Base-by-base conservation (phyloP, 2,329 filamentous ascomycete species). In the Dothideomycetidae sp. region DNA sequence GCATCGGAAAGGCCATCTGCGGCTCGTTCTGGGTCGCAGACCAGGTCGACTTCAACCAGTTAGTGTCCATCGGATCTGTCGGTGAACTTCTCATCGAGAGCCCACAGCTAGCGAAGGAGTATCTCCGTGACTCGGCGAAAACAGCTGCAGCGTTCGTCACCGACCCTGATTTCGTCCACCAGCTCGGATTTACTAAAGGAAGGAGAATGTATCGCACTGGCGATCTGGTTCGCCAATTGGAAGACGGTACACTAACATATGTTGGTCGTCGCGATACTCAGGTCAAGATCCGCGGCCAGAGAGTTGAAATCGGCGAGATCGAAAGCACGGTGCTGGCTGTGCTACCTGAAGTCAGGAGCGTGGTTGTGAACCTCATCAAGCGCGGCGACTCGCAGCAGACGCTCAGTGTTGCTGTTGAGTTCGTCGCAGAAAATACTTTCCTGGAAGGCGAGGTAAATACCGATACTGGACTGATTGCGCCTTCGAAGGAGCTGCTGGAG, bases 231-330 rank as follows among this genome's bases (percentile, higher is more conserved):
- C 67, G 81, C 12, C 70, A 90, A 60, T 68, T 90, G 5, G 63
- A 75, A 0, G 78, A 88, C 50, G 78, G 79, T 0, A 78, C 75
- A 0, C 62, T 92, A 5, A 56, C 78, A 3, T 80, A 85, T 26
- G 56, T 72, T 5, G 79, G 80, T 11, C 70, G 81, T 14, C 75
- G 74, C 16, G 86, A 94, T 53, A 71, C 77, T 44, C 86, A 94
- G 54, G 81, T 93, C 61, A 96, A 94, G 64, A 85, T 94, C 44
- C 78, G 86, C 42, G 86, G 86, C 1, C 93, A 93, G 66, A 71
- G 86, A 41, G 90, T 94, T 46, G 88, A 96, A 60, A 73, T 96
- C 29, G 78, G 78, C 45, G 88, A 94, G 46, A 93, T 94, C 46
- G 85, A 94, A 14, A 26, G 21, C 1, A 23, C 7, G 21, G 15